Evolutionary conservation across 169 alveolate species (phyloP), one percentile per base, ranked within the genome.

Genomic region (Neospora caninum): DNA sequence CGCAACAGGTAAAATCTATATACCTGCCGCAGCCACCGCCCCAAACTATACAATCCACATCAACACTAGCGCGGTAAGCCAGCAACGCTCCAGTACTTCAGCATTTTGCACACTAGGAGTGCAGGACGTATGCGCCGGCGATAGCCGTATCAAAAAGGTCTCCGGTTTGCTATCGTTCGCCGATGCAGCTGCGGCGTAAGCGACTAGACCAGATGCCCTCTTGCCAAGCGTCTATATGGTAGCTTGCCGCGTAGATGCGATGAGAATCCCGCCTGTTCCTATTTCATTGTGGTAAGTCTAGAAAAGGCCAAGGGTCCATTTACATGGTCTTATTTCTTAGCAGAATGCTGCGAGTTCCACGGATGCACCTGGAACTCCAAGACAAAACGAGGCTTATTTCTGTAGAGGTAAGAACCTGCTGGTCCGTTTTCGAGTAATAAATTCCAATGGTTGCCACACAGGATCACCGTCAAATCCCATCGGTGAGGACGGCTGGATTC

Each of bases 241-340:
- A 25, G 86, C n/a, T 78, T 38, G 49, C 39, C 45, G 6, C 22
- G 0, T 49, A 82, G 89, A 25, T 82, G 89, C 64, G 89, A 82
- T 43, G 89, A 38, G 69, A 82, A 82, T 49, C 89, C 89, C 31
- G 58, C 89, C 43, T 82, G 89, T 31, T 41, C 89, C 69, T 82
- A 31, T 36, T 82, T 82, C 67, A 41, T 82, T 31, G 13, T 82
- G 89, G 89, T 82, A 82, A 13, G 86, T 6, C 31, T 39, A 4
- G 31, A 29, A 41, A 4, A 10, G 18, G 9, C 6, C 36, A 22
- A 25, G 18, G 67, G 29, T 34, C 31, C 9, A 25, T 20, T 22
- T 82, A 22, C 67, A 6, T 39, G 67, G 88, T 25, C 6, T 22
- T 7, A 42, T 27, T 39, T 29, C 18, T 43, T 27, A 9, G 67